phyloP scores from a whole-genome alignment of 176 grass and related monocot genomes.

The Typha latifolia region DNA sequence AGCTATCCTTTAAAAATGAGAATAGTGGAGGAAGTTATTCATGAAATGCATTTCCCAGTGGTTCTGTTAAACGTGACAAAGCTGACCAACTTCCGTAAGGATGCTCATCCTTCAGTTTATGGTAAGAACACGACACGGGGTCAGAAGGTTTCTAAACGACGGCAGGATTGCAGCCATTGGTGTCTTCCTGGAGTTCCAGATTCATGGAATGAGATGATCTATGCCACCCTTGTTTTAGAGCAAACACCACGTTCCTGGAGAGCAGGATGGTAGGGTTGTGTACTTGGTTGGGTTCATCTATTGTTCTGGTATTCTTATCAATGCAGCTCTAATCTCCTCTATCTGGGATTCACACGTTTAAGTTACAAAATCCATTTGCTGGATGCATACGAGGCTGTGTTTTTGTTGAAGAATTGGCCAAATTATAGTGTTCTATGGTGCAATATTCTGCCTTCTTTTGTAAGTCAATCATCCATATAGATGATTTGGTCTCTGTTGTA shows the following conservation, averaged over 20 bases:
- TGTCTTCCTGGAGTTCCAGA: constrained; percentile 85
- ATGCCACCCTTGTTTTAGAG: constrained; percentile 45
- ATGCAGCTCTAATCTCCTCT: no score
- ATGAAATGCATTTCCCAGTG: constrained; percentile 58
- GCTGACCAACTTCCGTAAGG: constrained; percentile 76
- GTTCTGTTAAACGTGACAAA: constrained; percentile 62
- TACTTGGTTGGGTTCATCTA: neutral
- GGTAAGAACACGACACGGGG: constrained; percentile 24
- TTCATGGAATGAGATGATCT: constrained; percentile 92
- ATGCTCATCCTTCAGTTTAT: constrained; percentile 71
- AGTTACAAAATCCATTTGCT: no score
- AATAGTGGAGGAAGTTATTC: constrained; percentile 56
- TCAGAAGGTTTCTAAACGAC: constrained; percentile 46
- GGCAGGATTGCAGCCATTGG: constrained; percentile 97
- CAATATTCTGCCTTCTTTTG: no score
- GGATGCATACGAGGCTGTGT: no score
- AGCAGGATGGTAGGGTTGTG: constrained; percentile 1
- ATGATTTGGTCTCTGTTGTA: no score
- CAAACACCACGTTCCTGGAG: constrained; percentile 3
- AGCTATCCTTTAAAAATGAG: constrained; percentile 74
- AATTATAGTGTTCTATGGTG: no score
- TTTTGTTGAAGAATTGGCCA: no score
- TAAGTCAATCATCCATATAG: no score
- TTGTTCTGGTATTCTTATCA: neutral
- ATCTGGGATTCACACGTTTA: no score